Base-by-base conservation (phyloP, 306 rosid genomes). In the Oxytropis ochrocephala region DNA sequence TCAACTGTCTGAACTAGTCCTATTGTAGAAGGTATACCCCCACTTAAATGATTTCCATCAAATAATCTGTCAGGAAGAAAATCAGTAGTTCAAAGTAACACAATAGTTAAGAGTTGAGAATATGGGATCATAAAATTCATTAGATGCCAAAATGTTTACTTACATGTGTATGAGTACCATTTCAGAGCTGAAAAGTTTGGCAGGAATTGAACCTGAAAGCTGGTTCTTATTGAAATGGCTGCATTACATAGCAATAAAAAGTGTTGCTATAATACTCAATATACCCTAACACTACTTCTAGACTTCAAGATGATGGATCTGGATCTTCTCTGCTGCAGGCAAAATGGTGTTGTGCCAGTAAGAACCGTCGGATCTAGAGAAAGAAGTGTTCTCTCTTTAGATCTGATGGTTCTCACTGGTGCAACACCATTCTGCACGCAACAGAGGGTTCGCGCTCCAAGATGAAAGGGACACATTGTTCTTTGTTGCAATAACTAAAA, bases 161-260 rank as follows among this genome's bases (percentile, higher is more conserved):
- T 89, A 94, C 99, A 88, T 47, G 61, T 94, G 99, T 75, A 94
- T 91, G 67, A 94, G 85, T 47, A 38, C 75, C 99, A 91, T 94
- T 21, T 77, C 64, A 38, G 95, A 75, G 80, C 84, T 83, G 79
- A 94, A 94, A 67, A 94, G 87, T 70, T 73, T 27, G 5, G 84
- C 42, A 18, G 97, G 85, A 72, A 94, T 91, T 78, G 78, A 2
- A 65, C 97, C 96, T 57, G 95, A 88, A 65, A 94, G 87, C 82
- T 84, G 79, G 84, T 94, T 94, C 85, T 94, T 89, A 76, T 87
- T 94, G 83, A 94, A 91, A 87, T 94, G 99, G 84, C 99, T 94
- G 91, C 84, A 83, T 63, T 69, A 51, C 55, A 79, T 43, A 63
- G 53, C 50, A 61, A 62, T 33, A 11, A 69, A 49, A 27, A 75